Conservation (phyloP, 2,329 filamentous ascomycete species). For the Fusarium liriodendri region DNA sequence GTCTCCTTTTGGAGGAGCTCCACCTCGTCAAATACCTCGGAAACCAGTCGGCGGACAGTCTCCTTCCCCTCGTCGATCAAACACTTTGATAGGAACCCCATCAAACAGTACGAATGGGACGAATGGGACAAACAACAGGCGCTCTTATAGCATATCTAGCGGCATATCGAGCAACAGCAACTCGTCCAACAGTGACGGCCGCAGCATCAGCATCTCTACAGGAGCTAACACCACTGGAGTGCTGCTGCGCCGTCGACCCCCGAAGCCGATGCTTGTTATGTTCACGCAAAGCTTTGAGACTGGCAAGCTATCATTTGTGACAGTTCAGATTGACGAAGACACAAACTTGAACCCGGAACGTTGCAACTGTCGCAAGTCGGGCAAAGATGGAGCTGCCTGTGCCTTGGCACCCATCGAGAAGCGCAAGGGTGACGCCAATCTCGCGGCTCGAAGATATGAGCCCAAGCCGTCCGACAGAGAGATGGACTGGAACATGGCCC, state of each 20-base stretch:
- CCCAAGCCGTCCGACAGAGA: constrained; percentile 18
- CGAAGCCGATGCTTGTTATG: constrained; percentile 50
- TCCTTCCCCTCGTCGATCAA: constrained; percentile 30
- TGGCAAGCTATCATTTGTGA: constrained; percentile 43
- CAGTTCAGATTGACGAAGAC: constrained; percentile 47
- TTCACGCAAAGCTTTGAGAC: constrained; percentile 44
- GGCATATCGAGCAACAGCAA: constrained; percentile 39
- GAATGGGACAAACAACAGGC: constrained; percentile 18
- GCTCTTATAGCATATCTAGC: constrained; percentile 40
- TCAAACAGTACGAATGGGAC: constrained; percentile 17
- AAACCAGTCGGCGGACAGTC: constrained; percentile 33
- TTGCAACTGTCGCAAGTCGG: constrained; percentile 48
- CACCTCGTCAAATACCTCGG: constrained; percentile 20
- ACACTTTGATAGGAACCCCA: constrained; percentile 10
- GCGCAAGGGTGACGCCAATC: constrained; percentile 37
- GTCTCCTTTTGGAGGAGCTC: constrained; percentile 8
- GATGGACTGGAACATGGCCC: constrained; percentile 47
- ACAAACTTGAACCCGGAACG: constrained; percentile 49
- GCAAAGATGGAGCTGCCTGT: constrained; percentile 39
- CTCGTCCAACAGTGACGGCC: constrained; percentile 40
- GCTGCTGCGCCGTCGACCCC: constrained; percentile 45
- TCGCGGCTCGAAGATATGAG: constrained; percentile 46
- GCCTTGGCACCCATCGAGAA: constrained; percentile 44
- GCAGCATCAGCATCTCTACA: constrained; percentile 41
- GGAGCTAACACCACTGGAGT: constrained; percentile 43